A percentile compares a stretch with the other conserved stretches of the same genome.
Conservation (phyloP, 257 asterid species). For the Solanum peruvianum region DNA sequence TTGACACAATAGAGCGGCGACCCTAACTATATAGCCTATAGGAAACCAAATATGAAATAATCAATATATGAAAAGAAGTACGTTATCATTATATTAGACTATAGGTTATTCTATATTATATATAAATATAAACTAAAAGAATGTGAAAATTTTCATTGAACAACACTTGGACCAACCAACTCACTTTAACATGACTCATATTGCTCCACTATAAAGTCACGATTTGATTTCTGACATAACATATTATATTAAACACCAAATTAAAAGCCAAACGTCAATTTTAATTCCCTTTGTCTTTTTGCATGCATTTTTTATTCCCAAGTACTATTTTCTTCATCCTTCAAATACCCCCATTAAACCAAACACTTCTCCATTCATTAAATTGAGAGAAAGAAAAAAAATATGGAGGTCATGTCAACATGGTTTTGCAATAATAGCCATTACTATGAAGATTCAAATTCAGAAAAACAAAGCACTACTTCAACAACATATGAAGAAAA, state of each 20-base stretch:
- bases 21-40: neutral
- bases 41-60: neutral
- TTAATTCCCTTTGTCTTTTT: neutral
- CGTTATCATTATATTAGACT: neutral
- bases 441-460: conserved; percentile 14
- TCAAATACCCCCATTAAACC: neutral
- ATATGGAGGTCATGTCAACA: conserved; percentile 31
- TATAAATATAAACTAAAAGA: neutral
- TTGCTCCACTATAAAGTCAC: conserved; percentile 2
- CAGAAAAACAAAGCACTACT: conserved; percentile 19
- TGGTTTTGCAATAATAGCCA: conserved; percentile 12
- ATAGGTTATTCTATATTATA: neutral
- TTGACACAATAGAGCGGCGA: neutral
- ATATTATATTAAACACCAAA: neutral
- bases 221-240: neutral
- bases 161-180: conserved; percentile 3
- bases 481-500: conserved; percentile 29
- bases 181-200: neutral
- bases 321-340: neutral
- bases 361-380: neutral
- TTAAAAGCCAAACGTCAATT: conserved; percentile 8
- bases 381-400: neutral
- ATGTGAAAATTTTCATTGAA: neutral
- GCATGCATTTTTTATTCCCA: conserved; percentile 12
- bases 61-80: too few relatives aligned